Percentiles rank a stretch among this genome's conserved stretches.
These are phyloP conservation scores for Zygosaccharomyces pseudobailii DNA, from an alignment of 1,139 yeast species.

Conservation along the genomic window DNA sequence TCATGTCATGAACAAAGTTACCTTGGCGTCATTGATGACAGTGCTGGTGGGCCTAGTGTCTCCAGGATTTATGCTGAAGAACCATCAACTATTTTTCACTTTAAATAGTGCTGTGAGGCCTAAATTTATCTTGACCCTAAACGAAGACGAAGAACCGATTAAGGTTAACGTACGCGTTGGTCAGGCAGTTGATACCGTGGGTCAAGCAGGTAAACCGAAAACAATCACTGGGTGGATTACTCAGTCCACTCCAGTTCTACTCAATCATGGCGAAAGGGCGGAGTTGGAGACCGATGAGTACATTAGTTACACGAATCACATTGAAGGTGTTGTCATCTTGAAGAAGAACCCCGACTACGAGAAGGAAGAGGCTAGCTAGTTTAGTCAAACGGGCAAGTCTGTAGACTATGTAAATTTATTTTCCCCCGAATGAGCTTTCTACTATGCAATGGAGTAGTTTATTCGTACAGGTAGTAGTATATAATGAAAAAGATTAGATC, in stretches of 20 bases:
- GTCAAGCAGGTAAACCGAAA: constrained; percentile 98
- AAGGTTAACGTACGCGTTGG: constrained; percentile 97
- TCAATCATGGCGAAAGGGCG: constrained; percentile 93
- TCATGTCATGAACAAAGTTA: constrained; percentile 78
- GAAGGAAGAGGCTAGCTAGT: constrained; percentile 43
- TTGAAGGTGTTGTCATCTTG: constrained; percentile 91
- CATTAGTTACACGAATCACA: constrained; percentile 69
- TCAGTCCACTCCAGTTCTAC: constrained; percentile 91
- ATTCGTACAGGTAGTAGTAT: not conserved
- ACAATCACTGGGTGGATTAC: constrained; percentile 99
- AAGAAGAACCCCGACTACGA: constrained; percentile 85
- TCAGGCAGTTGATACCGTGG: constrained; percentile 97
- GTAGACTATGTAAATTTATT: constrained; percentile 6
- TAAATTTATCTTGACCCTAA: constrained; percentile 87
- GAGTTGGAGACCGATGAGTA: constrained; percentile 90
- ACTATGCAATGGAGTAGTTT: not conserved
- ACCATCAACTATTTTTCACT: constrained; percentile 79
- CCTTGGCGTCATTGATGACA: constrained; percentile 85
- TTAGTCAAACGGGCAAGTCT: not conserved
- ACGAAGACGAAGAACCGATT: constrained; percentile 80
- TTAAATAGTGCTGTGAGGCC: constrained; percentile 89
- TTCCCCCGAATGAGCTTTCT: not conserved
- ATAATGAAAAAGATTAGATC: not conserved
- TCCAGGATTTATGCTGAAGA: constrained; percentile 62
- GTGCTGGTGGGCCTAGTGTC: constrained; percentile 80